Base-by-base conservation (phyloP, 192 early-diverging fungal species). In the Coemansia biformis region DNA sequence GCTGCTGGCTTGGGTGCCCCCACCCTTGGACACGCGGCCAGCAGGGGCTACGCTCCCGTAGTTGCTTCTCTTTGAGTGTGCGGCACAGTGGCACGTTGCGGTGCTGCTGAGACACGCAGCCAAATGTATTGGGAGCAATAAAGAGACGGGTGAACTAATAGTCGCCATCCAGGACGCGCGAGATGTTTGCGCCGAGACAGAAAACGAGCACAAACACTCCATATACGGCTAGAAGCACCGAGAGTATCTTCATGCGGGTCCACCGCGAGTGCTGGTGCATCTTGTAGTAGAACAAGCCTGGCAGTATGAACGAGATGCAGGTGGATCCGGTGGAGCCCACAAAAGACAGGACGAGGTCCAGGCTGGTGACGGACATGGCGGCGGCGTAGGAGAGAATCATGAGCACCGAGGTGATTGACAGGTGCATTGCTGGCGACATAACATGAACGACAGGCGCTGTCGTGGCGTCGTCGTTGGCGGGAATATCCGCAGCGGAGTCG, bases 251-350 rank as follows among this genome's bases (percentile, higher is more conserved):
- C 63, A 79, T 79, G 9, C 50, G 30, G 14, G 75, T 72, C 86
- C 86, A 90, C 6, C 76, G 69, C 26, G 75, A 57, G 39, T 76
- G 51, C 43, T 77, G 58, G 44, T 86, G 83, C 35, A 93, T 49
- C 68, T 89, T 92, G 75, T 84, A 92, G 74, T 96, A 98, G 49
- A 96, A 91, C 10, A 88, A 33, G 4, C 92, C 90, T 0, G 96
- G 96, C 15, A 99, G 71, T 48, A 99, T 99, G 63, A 96, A 97
- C 38, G 91, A 92, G 32, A 99, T 91, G 24, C 84, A 85, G 0
- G 93, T 97, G 2, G 90, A 93, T 12, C 96, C 96, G 0, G 96
- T 97, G 3, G 94, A 92, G 22, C 96, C 96, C 0, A 99, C 96
- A 52, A 98, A 79, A 0, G 92, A 77, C 38, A 99, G 52, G 5